Percentiles rank a stretch among this genome's conserved stretches.
Conservation (phyloP, 441 rosid genomes). For the Aleurites moluccanus region DNA sequence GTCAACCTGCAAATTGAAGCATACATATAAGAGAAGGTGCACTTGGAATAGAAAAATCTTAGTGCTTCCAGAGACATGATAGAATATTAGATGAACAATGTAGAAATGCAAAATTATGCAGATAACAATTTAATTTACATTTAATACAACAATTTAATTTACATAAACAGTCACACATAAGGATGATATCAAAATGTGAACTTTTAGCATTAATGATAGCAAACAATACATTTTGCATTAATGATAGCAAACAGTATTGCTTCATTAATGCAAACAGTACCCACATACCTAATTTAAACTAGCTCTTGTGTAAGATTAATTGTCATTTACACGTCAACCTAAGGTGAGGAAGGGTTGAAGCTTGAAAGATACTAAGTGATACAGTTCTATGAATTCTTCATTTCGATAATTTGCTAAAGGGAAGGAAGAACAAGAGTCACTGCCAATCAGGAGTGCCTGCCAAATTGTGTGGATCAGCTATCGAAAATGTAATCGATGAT, state of each 20-base stretch:
- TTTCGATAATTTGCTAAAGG: background rate
- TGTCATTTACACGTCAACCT: background rate
- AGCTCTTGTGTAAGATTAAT: background rate
- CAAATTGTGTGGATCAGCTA: background rate
- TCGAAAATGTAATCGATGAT: background rate
- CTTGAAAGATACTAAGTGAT: background rate
- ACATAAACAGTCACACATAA: background rate
- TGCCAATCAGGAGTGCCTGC: background rate
- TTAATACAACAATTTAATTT: no score
- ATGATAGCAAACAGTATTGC: no score
- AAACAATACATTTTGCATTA: no score
- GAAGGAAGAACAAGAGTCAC: background rate
- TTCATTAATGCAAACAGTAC: no score
- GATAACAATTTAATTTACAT: no score
- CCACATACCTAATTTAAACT: background rate
- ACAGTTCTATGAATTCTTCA: background rate
- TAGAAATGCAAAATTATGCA: background rate
- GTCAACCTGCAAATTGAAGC: constrained; percentile 65
- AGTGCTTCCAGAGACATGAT: background rate
- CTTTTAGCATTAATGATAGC: background rate
- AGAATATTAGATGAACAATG: constrained; percentile 1
- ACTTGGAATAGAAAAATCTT: background rate
- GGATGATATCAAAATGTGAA: background rate
- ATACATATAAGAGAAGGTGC: background rate
- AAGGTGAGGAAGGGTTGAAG: background rate